A percentile compares a stretch with the other conserved stretches of the same genome.
Evolutionary conservation across 139 green algal genomes (phyloP).

Genomic region (Coelastrella sp.): DNA sequence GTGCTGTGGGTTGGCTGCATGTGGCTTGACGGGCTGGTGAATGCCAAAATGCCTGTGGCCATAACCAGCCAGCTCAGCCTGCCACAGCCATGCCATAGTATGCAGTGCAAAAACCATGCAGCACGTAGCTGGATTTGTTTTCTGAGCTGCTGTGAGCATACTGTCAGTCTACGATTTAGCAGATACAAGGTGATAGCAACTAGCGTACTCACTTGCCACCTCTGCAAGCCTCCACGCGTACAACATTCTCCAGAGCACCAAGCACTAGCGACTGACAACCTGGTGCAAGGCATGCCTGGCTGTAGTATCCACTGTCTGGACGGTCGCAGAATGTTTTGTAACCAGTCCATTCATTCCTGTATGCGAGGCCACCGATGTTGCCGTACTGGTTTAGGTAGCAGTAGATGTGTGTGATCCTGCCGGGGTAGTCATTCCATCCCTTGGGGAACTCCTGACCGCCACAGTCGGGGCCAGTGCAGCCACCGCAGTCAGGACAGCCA

Average conservation of each 20-base stretch:
- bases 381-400: background rate
- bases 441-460: background rate
- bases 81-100: too few relatives aligned
- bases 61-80: too few relatives aligned
- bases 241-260: slow-evolving; percentile 22
- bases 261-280: background rate
- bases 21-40: too few relatives aligned
- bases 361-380: background rate
- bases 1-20: too few relatives aligned
- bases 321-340: slow-evolving; percentile 15
- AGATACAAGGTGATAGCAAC: too few relatives aligned
- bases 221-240: slow-evolving; percentile 19
- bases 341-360: slow-evolving; percentile 25
- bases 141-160: too few relatives aligned
- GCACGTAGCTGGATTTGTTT: too few relatives aligned
- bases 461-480: background rate
- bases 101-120: too few relatives aligned
- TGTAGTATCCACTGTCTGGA: background rate
- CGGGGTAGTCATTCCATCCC: slow-evolving; percentile 13
- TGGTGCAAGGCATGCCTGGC: background rate
- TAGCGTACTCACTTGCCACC: slow-evolving; percentile 16
- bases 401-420: slow-evolving; percentile 30
- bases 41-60: too few relatives aligned
- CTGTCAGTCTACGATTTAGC: too few relatives aligned
- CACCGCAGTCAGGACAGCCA: too few relatives aligned